Evolutionary conservation across 2,329 filamentous ascomycete species (phyloP).

Genomic region (Ophiostoma himal-ulmi): DNA sequence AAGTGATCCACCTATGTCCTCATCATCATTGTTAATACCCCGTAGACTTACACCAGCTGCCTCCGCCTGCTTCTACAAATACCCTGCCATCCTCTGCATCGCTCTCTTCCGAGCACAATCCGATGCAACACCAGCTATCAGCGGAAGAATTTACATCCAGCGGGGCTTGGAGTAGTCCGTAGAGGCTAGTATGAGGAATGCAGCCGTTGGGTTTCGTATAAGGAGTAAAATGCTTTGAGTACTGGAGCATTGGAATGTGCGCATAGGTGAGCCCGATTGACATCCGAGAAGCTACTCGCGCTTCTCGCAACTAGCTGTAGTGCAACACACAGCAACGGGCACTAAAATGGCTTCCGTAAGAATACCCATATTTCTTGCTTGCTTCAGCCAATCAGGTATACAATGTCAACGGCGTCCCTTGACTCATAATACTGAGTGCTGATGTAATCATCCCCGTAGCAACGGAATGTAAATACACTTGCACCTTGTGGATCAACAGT

Average conservation of each 20-base stretch:
- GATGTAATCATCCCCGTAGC: slow-evolving; percentile 6
- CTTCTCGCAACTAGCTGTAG: too few species aligned
- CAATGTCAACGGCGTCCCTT: background rate
- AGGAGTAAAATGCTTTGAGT: background rate
- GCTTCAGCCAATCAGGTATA: background rate
- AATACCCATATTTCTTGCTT: background rate
- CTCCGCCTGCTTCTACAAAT: background rate
- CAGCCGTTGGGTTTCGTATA: background rate
- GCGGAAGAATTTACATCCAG: background rate
- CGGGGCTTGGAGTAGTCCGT: background rate
- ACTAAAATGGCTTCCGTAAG: background rate
- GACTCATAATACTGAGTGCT: background rate
- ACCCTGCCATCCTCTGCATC: background rate
- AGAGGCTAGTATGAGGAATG: background rate
- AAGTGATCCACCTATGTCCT: too few species aligned
- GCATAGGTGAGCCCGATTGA: background rate
- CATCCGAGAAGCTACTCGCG: background rate
- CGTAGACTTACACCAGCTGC: background rate
- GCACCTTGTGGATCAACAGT: background rate
- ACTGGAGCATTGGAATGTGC: background rate
- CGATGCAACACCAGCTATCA: background rate
- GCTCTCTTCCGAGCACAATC: slow-evolving; percentile 1
- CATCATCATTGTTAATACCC: background rate
- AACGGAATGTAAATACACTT: background rate
- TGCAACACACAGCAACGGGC: background rate